A percentile compares a stretch with the other conserved stretches of the same genome.
Evolutionary conservation across 2,329 filamentous ascomycete genomes (phyloP).

Genomic region (Aureobasidium leucospermi): DNA sequence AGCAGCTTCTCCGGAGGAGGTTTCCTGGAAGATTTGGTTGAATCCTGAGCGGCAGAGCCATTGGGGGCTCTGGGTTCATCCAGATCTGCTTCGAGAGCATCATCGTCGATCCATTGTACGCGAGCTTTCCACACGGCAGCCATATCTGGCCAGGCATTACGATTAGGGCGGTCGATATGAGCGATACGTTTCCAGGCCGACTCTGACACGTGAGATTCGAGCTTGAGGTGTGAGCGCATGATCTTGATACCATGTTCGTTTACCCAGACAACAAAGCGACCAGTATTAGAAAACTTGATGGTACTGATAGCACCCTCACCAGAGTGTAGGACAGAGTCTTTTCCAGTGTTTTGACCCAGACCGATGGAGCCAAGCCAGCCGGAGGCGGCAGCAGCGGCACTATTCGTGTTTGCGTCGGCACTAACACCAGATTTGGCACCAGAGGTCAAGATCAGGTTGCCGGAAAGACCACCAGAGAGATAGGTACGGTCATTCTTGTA

Average conservation of each 20-base stretch:
- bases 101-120: conserved; percentile 87
- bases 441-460: conserved; percentile 76
- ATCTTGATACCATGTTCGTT: conserved; percentile 98
- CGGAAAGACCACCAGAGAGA: conserved; percentile 81
- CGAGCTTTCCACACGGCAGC: conserved; percentile 89
- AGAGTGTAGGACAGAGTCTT: conserved; percentile 79
- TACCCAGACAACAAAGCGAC: conserved; percentile 88
- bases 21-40: conserved; percentile 21
- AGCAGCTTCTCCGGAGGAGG: conserved; percentile 63
- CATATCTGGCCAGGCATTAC: conserved; percentile 91
- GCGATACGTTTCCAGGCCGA: conserved; percentile 91
- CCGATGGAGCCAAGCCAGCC: conserved; percentile 90
- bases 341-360: conserved; percentile 67
- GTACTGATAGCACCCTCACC: conserved; percentile 86
- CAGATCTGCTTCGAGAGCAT: conserved; percentile 67
- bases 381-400: conserved; percentile 67
- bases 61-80: conserved; percentile 36
- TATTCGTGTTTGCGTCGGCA: conserved; percentile 77
- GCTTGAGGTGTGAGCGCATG: conserved; percentile 80
- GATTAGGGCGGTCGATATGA: conserved; percentile 82
- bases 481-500: conserved; percentile 86
- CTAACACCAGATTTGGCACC: conserved; percentile 73
- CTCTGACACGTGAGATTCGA: conserved; percentile 69
- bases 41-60: conserved; percentile 19
- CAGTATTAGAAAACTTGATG: conserved; percentile 90